These are phyloP conservation scores for Keqinozyma sinolaborantium DNA, from an alignment of 1,139 yeast genomes.

Conservation along the genomic window DNA sequence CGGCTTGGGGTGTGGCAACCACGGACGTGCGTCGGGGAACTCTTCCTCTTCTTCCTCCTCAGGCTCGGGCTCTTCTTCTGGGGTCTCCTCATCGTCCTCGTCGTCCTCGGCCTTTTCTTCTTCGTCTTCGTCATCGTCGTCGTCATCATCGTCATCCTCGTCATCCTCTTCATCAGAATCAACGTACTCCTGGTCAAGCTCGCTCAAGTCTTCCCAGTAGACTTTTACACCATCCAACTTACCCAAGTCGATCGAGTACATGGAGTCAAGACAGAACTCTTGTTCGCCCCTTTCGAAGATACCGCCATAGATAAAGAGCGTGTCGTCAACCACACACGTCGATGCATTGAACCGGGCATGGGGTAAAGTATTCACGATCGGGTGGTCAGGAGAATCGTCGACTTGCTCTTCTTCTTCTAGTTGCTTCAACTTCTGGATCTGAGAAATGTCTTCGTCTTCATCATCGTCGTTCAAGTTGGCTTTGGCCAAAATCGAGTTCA, in stretches of 20 bases:
- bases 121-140: constrained; percentile 64
- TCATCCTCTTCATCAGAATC: constrained; percentile 45
- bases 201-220: constrained; percentile 79
- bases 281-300: constrained; percentile 84
- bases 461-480: constrained; percentile 59
- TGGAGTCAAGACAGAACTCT: constrained; percentile 79
- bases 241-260: constrained; percentile 82
- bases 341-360: constrained; percentile 89
- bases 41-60: constrained; percentile 61
- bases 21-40: constrained; percentile 87
- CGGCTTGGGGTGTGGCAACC: constrained; percentile 98
- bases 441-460: constrained; percentile 33
- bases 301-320: constrained; percentile 87
- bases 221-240: constrained; percentile 85
- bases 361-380: constrained; percentile 62
- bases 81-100: constrained; percentile 54
- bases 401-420: constrained; percentile 34
- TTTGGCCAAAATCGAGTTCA: constrained; percentile 70
- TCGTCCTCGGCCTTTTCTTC: constrained; percentile 46
- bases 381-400: constrained; percentile 43
- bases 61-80: constrained; percentile 59
- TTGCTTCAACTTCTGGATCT: constrained; percentile 35
- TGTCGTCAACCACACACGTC: constrained; percentile 82
- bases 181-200: constrained; percentile 23
- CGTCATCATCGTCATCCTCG: constrained; percentile 55